phyloP scores from a whole-genome alignment of 306 rosid genomes.

The Sechiopsis laciniata region DNA sequence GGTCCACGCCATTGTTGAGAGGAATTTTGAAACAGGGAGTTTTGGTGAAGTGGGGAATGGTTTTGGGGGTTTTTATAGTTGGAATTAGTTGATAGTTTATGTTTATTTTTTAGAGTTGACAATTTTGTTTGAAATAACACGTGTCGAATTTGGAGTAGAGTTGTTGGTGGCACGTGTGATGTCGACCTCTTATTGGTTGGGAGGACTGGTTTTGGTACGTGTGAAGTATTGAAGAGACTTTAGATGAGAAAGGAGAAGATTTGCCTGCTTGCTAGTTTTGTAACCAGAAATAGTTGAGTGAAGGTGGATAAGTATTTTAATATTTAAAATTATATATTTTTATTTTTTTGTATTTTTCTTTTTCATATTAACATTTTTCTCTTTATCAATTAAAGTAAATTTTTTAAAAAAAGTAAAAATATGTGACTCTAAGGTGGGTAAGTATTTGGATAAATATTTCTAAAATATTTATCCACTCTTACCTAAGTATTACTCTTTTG shows the following conservation, averaged over 20 bases:
- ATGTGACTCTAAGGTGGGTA: too few species aligned
- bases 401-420: too few species aligned
- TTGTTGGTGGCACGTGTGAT: constrained; percentile 23
- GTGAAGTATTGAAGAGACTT: not conserved
- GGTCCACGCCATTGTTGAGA: constrained; percentile 54
- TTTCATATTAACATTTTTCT: too few species aligned
- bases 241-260: constrained; percentile 16
- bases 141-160: constrained; percentile 41
- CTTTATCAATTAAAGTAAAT: too few species aligned
- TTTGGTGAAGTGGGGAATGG: not conserved
- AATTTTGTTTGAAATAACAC: constrained; percentile 32
- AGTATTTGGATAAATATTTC: too few species aligned
- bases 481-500: too few species aligned
- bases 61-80: not conserved
- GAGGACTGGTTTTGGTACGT: constrained; percentile 13
- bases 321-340: too few species aligned
- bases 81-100: constrained; percentile 3
- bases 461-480: too few species aligned
- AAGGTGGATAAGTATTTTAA: too few species aligned
- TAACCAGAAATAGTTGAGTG: too few species aligned
- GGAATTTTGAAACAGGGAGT: not conserved
- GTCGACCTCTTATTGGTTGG: constrained; percentile 22
- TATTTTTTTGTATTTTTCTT: too few species aligned
- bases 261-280: not conserved
- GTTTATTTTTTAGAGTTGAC: constrained; percentile 35